Evolutionary conservation across 176 grass and related monocot species (phyloP).

Genomic region (Carex cristatella): DNA sequence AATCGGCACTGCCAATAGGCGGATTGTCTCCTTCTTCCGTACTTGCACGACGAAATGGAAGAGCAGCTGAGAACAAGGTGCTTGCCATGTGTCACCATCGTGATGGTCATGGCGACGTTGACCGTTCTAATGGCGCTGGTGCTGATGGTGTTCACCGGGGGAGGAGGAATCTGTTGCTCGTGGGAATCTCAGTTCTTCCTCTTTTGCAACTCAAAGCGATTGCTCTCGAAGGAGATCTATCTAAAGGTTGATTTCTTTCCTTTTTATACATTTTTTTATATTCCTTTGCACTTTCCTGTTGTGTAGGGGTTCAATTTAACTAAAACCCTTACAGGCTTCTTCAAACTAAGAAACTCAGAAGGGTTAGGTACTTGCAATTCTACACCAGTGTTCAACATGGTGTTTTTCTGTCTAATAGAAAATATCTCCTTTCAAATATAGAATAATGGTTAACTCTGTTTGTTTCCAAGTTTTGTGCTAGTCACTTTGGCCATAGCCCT

Average conservation of each 20-base stretch:
- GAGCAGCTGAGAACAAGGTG: conserved; percentile 5
- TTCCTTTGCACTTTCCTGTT: conserved; percentile 4
- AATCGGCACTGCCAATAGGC: background rate
- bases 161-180: conserved; percentile 66
- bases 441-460: background rate
- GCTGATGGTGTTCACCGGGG: conserved; percentile 19
- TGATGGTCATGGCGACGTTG: conserved; percentile 7
- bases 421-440: background rate
- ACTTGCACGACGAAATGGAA: background rate
- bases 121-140: background rate
- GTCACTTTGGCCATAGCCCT: background rate
- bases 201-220: conserved; percentile 46
- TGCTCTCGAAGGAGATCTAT: conserved; percentile 26
- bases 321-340: background rate
- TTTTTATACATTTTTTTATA: background rate
- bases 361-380: background rate
- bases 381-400: background rate
- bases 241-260: conserved; percentile 28
- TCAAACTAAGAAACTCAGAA: background rate
- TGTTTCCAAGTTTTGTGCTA: background rate
- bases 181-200: conserved; percentile 66
- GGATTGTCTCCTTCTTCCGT: background rate
- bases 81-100: conserved; percentile 25
- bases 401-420: background rate
- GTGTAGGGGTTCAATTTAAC: background rate